These are phyloP conservation scores for Rhododendron griersonianum DNA, from an alignment of 148 eudicot genomes.

Conservation along the genomic window DNA sequence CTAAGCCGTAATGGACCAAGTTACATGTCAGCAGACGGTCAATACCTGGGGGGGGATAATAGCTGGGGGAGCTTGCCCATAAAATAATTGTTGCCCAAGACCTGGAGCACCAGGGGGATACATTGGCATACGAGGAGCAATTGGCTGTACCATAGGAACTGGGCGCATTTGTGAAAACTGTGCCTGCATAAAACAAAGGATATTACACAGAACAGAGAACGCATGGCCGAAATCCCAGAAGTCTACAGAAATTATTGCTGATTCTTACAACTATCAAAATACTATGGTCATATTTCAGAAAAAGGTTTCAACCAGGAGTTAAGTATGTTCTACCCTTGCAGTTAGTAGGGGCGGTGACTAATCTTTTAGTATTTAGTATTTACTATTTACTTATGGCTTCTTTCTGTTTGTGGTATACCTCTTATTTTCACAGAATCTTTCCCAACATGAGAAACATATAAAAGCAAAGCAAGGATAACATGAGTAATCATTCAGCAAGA, in stretches of 20 bases:
- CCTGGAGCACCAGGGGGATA: conserved; percentile 89
- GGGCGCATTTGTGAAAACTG: conserved; percentile 92
- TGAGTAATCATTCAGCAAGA: not conserved
- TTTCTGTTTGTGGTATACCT: not conserved
- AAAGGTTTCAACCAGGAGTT: not conserved
- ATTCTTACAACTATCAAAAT: not conserved
- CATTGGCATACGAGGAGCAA: conserved; percentile 84
- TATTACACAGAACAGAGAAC: not conserved
- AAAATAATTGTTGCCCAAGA: conserved; percentile 77
- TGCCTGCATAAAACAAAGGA: conserved; percentile 40
- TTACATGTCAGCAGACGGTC: not conserved
- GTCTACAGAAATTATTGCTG: not conserved
- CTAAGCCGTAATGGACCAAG: no score
- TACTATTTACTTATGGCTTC: not conserved
- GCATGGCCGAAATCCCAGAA: not conserved
- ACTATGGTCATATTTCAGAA: not conserved
- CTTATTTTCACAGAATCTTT: not conserved
- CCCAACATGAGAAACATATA: not conserved
- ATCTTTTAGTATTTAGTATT: no score
- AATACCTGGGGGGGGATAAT: conserved; percentile 77
- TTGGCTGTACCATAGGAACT: conserved; percentile 58
- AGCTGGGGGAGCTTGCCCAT: conserved; percentile 73
- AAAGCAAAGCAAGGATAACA: not conserved
- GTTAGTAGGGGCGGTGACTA: not conserved
- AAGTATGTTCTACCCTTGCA: not conserved